Evolutionary conservation across 2,329 filamentous ascomycete genomes (phyloP), one percentile per base, ranked within the genome.

Genomic region (Nigrospora sphaerica): DNA sequence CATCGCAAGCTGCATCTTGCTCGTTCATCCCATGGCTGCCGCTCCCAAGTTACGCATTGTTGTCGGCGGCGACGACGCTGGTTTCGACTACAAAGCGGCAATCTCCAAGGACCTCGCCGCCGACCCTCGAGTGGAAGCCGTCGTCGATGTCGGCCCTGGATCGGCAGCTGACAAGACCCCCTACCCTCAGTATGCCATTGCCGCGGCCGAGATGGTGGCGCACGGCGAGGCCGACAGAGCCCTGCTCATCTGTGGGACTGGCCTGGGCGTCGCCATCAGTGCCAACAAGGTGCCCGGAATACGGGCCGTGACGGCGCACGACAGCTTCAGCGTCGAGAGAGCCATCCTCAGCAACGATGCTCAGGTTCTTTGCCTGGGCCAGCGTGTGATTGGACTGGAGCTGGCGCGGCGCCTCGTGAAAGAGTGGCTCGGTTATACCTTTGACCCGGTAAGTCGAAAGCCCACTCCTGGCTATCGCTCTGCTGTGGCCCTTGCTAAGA

Each of bases 231-330:
- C 78, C 44, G 87, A 92, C 66, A 83, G 88, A 44, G 87, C 86
- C 0, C 72, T 92, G 31, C 68, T 88, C 31, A 86, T 93, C 68
- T 92, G 88, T 67, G 87, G 88, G 5, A 93, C 88, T 0, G 88
- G 88, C 0, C 75, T 93, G 6, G 88, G 88, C 16, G 88, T 93
- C 7, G 87, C 88, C 54, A 92, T 93, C 59, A 71, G 79, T 14
- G 88, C 88, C 53, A 92, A 93, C 75, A 92, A 92, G 66, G 81
- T 92, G 50, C 81, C 81, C 42, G 87, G 87, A 6, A 80, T 93
- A 51, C 73, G 88, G 17, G 88, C 88, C 13, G 88, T 92, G 16
- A 92, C 87, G 5, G 88, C 88, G 2, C 88, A 93, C 64, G 88
- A 93, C 61, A 82, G 80, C 52, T 93, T 90, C 71, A 83, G 77